phyloP scores from a whole-genome alignment of 148 eudicot genomes.

The Selenicereus undatus region DNA sequence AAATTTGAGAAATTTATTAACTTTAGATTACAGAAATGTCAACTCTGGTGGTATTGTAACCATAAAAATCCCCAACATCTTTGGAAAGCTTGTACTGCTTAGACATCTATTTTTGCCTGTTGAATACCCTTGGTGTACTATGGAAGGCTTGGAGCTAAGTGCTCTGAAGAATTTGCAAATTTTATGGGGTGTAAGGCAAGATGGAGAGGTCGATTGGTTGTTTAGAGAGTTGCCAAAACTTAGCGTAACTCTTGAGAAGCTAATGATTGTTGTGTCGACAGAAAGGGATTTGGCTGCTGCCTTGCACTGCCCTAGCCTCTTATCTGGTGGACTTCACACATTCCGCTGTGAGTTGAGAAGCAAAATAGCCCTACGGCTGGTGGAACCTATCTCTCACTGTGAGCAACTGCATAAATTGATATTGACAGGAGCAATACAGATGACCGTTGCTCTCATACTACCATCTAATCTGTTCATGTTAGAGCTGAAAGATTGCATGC shows the following conservation, averaged over 20 bases:
- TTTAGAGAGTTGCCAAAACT: constrained; percentile 15
- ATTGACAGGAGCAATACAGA: not conserved
- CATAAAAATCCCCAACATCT: not conserved
- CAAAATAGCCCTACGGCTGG: not conserved
- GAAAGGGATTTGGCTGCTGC: too few relatives aligned
- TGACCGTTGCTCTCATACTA: not conserved
- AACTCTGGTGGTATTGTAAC: not conserved
- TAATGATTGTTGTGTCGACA: too few relatives aligned
- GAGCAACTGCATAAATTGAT: not conserved
- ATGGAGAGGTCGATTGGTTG: constrained; percentile 3
- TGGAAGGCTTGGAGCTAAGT: not conserved
- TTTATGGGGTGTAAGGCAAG: constrained; percentile 23
- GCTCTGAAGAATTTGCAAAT: constrained; percentile 6
- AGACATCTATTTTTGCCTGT: constrained; percentile 26
- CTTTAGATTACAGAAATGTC: constrained; percentile 23
- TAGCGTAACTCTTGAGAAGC: constrained; percentile 11
- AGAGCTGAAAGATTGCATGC: not conserved
- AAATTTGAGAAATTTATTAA: constrained; percentile 17
- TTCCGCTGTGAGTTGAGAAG: constrained; percentile 17
- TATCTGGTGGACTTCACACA: not conserved
- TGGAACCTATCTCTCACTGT: not conserved
- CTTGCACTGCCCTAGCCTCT: too few relatives aligned
- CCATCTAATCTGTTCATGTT: not conserved
- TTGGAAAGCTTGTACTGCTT: constrained; percentile 10
- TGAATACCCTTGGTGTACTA: not conserved